Percentiles rank a stretch among this genome's conserved stretches.
Conservation (phyloP, 306 rosid genomes). For the Prinsepia uniflora region DNA sequence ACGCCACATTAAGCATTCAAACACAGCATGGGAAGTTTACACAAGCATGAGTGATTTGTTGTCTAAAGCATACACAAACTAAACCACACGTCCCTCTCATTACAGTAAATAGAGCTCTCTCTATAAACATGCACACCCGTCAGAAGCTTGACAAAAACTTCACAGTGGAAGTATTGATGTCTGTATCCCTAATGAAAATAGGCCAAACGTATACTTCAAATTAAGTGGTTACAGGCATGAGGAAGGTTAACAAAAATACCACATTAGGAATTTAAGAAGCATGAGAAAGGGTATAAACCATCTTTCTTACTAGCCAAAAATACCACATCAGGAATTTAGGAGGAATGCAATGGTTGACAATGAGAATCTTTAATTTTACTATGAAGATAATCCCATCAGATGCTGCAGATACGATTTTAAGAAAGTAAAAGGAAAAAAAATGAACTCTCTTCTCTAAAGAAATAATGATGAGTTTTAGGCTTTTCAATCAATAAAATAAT, state of each 20-base stretch:
- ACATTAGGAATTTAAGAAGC: too few relatives aligned
- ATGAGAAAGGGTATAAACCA: neutral
- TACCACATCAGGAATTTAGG: neutral
- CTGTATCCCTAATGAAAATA: neutral
- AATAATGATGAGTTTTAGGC: neutral
- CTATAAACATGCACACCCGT: neutral
- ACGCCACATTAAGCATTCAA: slow-evolving; percentile 2
- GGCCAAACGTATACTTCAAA: neutral
- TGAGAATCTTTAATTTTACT: neutral
- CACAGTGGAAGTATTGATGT: neutral
- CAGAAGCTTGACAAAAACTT: neutral
- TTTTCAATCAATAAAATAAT: neutral
- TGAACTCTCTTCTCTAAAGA: neutral
- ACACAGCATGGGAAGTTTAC: neutral
- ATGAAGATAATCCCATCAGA: neutral
- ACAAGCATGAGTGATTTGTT: neutral
- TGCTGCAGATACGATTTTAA: neutral
- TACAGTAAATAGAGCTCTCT: neutral
- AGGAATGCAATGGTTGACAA: neutral
- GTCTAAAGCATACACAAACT: neutral
- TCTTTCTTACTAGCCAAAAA: slow-evolving; percentile 5
- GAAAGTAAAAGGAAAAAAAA: neutral
- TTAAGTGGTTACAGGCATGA: neutral
- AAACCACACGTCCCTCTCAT: neutral
- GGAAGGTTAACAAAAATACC: neutral